Base-by-base conservation (phyloP, 2,329 filamentous ascomycete genomes). In the Chaetomiaceae sp. region DNA sequence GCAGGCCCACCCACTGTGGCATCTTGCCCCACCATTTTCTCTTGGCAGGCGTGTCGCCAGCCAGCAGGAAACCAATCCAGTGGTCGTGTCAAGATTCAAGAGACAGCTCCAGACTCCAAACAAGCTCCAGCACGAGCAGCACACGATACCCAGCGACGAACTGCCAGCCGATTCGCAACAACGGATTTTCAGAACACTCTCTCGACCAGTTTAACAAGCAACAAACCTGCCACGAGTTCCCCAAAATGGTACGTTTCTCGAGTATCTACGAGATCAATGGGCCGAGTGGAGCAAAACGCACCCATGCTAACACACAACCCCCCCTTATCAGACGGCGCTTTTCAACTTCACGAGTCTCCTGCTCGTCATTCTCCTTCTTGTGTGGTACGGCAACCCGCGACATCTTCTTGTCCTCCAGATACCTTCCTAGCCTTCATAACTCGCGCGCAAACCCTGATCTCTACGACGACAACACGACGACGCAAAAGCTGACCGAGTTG, bases 331-430 rank as follows among this genome's bases (percentile, higher is more conserved):
- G 93, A 87, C 93, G 53, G 93, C 93, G 49, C 86, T 99, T 65
- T 96, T 99, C 84, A 97, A 97, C 74, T 97, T 99, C 76, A 90
- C 96, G 71, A 95, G 90, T 53, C 86, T 97, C 61, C 82, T 99
- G 62, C 82, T 97, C 63, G 92, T 96, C 60, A 83, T 99, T 63
- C 83, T 99, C 45, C 86, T 99, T 61, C 83, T 95, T 61, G 95
- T 97, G 66, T 99, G 93, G 55, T 57, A 55, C 30, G 41, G 2
- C n/a, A n/a, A n/a, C n/a, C n/a, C n/a, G n/a, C n/a, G n/a, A n/a
- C n/a, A n/a, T n/a, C n/a, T n/a, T n/a, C n/a, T n/a, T n/a, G n/a
- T n/a, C n/a, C n/a, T n/a, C n/a, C n/a, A n/a, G n/a, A n/a, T n/a
- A n/a, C n/a, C n/a, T n/a, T n/a, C n/a, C n/a, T n/a, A n/a, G n/a